Percentiles rank a stretch among this genome's conserved stretches.
phyloP scores from a whole-genome alignment of 2,329 filamentous ascomycete species.

The Eutypella sp. region DNA sequence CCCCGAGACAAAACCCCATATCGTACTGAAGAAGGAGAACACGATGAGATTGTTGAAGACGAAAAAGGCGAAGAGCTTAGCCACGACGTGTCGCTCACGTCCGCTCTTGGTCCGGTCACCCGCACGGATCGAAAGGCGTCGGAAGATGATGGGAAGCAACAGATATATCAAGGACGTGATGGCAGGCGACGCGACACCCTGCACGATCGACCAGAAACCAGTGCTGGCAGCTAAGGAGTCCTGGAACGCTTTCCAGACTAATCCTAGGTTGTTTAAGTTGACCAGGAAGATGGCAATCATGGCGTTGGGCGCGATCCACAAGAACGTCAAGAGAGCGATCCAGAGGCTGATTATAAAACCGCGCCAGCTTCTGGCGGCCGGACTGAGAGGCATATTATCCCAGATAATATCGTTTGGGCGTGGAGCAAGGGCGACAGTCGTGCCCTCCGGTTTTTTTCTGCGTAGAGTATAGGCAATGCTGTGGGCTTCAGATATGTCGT shows the following conservation, averaged over 20 bases:
- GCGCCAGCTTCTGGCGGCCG: conserved; percentile 64
- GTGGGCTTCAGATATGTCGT: conserved; percentile 83
- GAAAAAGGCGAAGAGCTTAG: conserved; percentile 92
- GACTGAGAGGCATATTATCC: conserved; percentile 79
- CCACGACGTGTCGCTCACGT: conserved; percentile 83
- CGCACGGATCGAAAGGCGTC: conserved; percentile 73
- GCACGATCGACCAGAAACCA: conserved; percentile 76
- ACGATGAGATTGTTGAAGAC: conserved; percentile 95
- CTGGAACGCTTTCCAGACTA: conserved; percentile 74
- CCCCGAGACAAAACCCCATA: conserved; percentile 67
- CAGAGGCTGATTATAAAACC: conserved; percentile 77
- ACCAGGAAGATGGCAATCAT: conserved; percentile 91
- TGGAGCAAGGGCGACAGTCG: conserved; percentile 74
- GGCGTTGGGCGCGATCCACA: conserved; percentile 91
- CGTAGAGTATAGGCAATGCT: conserved; percentile 77
- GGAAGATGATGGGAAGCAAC: conserved; percentile 84
- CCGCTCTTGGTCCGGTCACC: conserved; percentile 91
- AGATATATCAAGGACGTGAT: conserved; percentile 85
- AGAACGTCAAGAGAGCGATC: conserved; percentile 71
- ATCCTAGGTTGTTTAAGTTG: conserved; percentile 74
- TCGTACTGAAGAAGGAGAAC: conserved; percentile 83
- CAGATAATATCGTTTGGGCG: conserved; percentile 91
- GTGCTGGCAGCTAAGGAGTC: conserved; percentile 56
- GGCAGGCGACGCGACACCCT: conserved; percentile 86
- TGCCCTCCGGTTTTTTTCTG: conserved; percentile 74